Evolutionary conservation across 768 basidiomycete genomes (phyloP), one percentile per base, ranked within the genome.

Genomic region (Phanerochaete sordida): DNA sequence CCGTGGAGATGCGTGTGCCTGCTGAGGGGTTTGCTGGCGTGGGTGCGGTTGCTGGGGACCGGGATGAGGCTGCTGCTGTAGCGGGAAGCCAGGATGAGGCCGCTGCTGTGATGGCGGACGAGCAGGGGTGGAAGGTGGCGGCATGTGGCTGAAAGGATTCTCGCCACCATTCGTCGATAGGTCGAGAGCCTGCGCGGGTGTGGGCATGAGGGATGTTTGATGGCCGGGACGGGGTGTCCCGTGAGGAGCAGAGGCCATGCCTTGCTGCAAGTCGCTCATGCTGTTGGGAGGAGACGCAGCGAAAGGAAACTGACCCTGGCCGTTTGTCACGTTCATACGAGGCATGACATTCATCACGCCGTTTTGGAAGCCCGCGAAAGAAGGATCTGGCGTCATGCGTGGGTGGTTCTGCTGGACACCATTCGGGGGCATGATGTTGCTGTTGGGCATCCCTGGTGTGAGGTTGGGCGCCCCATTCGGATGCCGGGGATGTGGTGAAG

Each of bases 181-280:
- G 57, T 82, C 82, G 61, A 81, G 79, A 57, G 84, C 81, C 66
- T 90, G 87, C 2, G 85, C 84, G 1, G 88, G 86, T 0, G 87
- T 88, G 13, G 79, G 68, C 28, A 79, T 79, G 65, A 85, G 84
- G 8, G 71, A 67, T 5, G 74, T 30, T 27, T 81, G 81, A 52
- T 70, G 75, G 11, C 77, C 66, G 19, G 81, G 71, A 45, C 73
- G 72, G 37, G 77, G 56, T 68, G 75, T 31, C 74, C 71, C 37
- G 74, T 71, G 48, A 56, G 55, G 43, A 77, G 70, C 69, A 21
- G 70, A 65, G 19, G 74, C 63, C 59, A 79, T 75, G n/a, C 76
- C 61, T 60, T 78, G 81, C 15, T 75, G 64, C 57, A 81, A 74
- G 57, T 83, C 85, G 26, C 70, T 63, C 61, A 80, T 74, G 44